Evolutionary conservation across 1,284 basidiomycete species (phyloP), one percentile per base, ranked within the genome.

Genomic region (Fistulinella cinereoalba): DNA sequence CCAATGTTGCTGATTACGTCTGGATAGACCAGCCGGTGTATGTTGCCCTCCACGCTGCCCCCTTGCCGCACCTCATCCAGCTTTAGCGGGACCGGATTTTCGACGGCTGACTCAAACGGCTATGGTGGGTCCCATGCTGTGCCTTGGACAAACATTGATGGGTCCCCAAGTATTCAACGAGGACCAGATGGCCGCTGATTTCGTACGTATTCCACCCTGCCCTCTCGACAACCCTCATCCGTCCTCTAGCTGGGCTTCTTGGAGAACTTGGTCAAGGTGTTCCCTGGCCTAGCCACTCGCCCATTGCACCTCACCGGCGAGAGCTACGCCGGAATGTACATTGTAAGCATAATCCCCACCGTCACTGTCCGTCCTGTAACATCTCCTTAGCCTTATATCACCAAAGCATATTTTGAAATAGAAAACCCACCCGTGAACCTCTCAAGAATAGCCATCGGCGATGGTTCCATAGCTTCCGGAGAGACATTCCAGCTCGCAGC

Each of bases 1-100:
- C 77, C 53, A 73, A 67, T 32, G 59, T 84, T 18, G 77, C 80
- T 2, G 85, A 88, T 65, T 80, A 76, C 52, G 71, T 88, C 43
- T 88, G 82, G 81, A 68, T 88, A 37, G 86, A 87, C 58, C 83
- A 87, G 51, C 86, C 85, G 46, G 84, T 85, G 80, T 81, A 64
- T 27, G 75, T 66, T 18, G 16, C 15, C 6, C 9, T 41, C 32
- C 41, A 19, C 33, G 29, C 28, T n/a, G 25, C 33, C n/a, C 16
- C 22, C 3, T 24, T 12, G 7, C 19, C 19, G 44, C 12, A 40
- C 31, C 44, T 63, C 6, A 60, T 19, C 4, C 4, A 3, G 44
- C 16, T 12, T 32, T 42, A 80, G 75, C 52, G 85, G 85, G 16
- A 70, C 71, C 10, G 85, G 86, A 2, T 87, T 72, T 57, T 75